Evolutionary conservation across 2,329 filamentous ascomycete species (phyloP), one percentile per base, ranked within the genome.

Genomic region (Thermomyces lanuginosus): DNA sequence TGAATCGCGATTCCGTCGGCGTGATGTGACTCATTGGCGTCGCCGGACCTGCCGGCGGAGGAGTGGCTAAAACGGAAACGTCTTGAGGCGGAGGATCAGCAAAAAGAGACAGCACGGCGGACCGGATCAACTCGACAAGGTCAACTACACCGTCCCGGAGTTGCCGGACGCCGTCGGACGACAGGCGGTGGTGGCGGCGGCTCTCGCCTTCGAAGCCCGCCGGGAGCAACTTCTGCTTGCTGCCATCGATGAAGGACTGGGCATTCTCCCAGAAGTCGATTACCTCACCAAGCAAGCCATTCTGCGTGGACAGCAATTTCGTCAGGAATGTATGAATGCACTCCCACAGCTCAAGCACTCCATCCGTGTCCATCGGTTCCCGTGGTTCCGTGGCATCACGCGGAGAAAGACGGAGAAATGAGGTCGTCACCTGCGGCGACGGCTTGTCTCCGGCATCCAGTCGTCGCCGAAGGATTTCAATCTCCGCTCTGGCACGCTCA

Each of bases 241-340:
- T 81, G 10, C 84, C 86, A 23, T 82, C 73, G 32, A 95, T 76
- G 48, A 98, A 98, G 1, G 79, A 78, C 42, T 91, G 76, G 0
- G 84, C 75, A 8, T 76, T 89, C 38, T 92, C 80, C 82, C 86
- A 93, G 50, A 92, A 95, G 36, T 92, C 83, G 10, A 92, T 56
- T 1, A 95, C 69, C 49, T 98, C 89, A 1, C 82, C 83, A 4
- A 98, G 60, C 9, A 95, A 64, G 3, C 89, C 89, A 35, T 75
- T 72, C 5, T 73, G 60, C 4, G 63, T 56, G 0, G 82, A 84
- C 0, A 98, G 60, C 20, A 98, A 63, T 21, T 67, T 70, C 6
- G 60, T 73, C 33, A 95, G 50, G 35, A 82, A 89, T 0, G 66
- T 60, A 32, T 81, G 61, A 36, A 92, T 73, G 47, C 84, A 81